phyloP scores from a whole-genome alignment of 176 grass and related monocot species.

The Avena atlantica region DNA sequence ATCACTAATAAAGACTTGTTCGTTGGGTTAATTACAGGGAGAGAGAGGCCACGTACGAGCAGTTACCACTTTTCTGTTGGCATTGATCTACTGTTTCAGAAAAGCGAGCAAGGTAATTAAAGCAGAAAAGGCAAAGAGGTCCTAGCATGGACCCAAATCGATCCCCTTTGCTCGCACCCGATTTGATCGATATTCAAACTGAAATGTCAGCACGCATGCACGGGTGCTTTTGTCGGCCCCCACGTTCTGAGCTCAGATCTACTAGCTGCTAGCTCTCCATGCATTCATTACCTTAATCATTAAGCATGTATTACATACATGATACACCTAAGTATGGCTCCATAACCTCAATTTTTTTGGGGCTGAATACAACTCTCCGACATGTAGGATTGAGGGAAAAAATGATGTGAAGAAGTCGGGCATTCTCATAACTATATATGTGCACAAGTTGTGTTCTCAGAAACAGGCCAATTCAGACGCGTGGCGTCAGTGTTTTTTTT shows the following conservation, averaged over 20 bases:
- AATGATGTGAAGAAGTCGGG: no score
- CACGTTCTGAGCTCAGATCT: background rate
- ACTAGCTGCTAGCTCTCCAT: background rate
- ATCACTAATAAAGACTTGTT: background rate
- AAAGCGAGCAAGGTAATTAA: background rate
- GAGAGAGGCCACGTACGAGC: background rate
- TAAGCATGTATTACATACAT: conserved; percentile 3
- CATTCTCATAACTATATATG: no score
- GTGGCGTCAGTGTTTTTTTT: no score
- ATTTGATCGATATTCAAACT: background rate
- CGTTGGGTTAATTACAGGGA: background rate
- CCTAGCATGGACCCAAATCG: conserved; percentile 7
- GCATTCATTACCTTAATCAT: conserved; percentile 17
- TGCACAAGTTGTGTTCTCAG: no score
- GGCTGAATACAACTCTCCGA: no score
- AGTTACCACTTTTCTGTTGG: background rate
- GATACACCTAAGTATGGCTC: background rate
- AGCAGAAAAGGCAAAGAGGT: conserved; percentile 3
- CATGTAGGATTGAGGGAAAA: no score
- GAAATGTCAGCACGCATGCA: background rate
- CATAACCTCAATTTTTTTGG: background rate
- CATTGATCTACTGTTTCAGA: background rate
- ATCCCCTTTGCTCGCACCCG: background rate
- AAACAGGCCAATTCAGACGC: no score
- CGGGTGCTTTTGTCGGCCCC: background rate